A percentile compares a stretch with the other conserved stretches of the same genome.
Conservation (phyloP, 371 early-diverging fungal genomes). For the Mortierella sp. region DNA sequence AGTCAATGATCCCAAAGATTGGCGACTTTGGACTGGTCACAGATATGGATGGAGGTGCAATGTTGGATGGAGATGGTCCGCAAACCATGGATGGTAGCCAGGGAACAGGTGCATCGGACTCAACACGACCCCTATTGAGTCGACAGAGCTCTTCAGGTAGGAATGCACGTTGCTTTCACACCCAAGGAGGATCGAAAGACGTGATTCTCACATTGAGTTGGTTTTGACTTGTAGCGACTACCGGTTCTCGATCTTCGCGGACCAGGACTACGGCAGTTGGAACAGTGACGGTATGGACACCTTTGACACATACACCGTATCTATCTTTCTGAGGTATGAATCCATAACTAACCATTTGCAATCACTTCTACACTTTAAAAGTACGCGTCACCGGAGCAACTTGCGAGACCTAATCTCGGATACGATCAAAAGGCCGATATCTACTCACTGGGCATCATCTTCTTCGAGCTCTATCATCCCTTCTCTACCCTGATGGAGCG, state of each 20-base stretch:
- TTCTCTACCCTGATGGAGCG: conserved; percentile 76
- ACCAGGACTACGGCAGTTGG: conserved; percentile 51
- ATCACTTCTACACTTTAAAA: conserved; percentile 15
- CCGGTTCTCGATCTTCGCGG: conserved; percentile 45
- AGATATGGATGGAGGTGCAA: conserved; percentile 55
- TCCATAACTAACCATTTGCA: background rate
- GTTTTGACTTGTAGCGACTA: conserved; percentile 18
- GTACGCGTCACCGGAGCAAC: conserved; percentile 96
- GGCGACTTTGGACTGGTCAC: conserved; percentile 92
- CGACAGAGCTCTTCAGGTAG: conserved; percentile 30
- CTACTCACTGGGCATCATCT: conserved; percentile 76
- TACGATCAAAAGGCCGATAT: conserved; percentile 78
- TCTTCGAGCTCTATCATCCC: conserved; percentile 76
- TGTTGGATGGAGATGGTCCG: conserved; percentile 15
- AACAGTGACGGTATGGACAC: conserved; percentile 43
- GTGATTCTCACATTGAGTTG: too few species aligned
- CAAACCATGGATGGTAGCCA: background rate
- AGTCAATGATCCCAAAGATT: conserved; percentile 74
- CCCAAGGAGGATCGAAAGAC: too few species aligned
- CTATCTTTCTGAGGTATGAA: background rate
- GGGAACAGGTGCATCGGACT: background rate
- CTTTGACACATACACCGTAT: background rate
- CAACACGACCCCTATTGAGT: conserved; percentile 15
- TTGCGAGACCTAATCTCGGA: conserved; percentile 63
- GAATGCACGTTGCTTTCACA: background rate